These are phyloP conservation scores for Calendula officinalis DNA, from an alignment of 129 eudicot genomes.

Conservation along the genomic window DNA sequence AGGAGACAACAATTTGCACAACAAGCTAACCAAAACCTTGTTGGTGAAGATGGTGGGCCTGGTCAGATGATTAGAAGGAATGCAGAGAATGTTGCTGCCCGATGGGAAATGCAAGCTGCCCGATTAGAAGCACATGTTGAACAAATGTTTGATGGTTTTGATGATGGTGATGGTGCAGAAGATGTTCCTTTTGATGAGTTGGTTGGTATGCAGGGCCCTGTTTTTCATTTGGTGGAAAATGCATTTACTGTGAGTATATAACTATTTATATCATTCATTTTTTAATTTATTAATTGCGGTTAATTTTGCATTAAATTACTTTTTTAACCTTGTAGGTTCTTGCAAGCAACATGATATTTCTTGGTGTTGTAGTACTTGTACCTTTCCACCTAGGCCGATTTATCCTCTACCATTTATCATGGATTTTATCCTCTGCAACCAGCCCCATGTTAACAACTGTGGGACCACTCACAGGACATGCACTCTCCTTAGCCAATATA, in stretches of 20 bases:
- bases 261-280: neutral
- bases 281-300: neutral
- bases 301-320: too few species aligned
- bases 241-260: conserved; percentile 77
- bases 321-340: conserved; percentile 59
- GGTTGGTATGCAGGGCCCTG: conserved; percentile 99
- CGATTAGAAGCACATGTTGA: conserved; percentile 96
- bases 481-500: conserved; percentile 73
- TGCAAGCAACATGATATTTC: conserved; percentile 93
- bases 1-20: conserved; percentile 72
- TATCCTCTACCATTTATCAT: conserved; percentile 56
- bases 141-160: conserved; percentile 95
- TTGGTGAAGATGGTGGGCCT: conserved; percentile 78
- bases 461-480: conserved; percentile 75
- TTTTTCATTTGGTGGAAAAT: conserved; percentile 92
- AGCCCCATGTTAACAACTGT: conserved; percentile 61
- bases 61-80: conserved; percentile 82
- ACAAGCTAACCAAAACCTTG: conserved; percentile 54
- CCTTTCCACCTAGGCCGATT: conserved; percentile 85
- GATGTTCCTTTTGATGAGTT: conserved; percentile 97
- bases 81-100: conserved; percentile 95
- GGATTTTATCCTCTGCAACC: conserved; percentile 70
- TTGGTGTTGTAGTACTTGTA: conserved; percentile 75
- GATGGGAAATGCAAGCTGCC: conserved; percentile 97
- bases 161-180: conserved; percentile 96